Percentiles rank a stretch among this genome's conserved stretches.
Evolutionary conservation across 2,329 filamentous ascomycete genomes (phyloP).

Genomic region (Paracorniculantispora psalliotae): DNA sequence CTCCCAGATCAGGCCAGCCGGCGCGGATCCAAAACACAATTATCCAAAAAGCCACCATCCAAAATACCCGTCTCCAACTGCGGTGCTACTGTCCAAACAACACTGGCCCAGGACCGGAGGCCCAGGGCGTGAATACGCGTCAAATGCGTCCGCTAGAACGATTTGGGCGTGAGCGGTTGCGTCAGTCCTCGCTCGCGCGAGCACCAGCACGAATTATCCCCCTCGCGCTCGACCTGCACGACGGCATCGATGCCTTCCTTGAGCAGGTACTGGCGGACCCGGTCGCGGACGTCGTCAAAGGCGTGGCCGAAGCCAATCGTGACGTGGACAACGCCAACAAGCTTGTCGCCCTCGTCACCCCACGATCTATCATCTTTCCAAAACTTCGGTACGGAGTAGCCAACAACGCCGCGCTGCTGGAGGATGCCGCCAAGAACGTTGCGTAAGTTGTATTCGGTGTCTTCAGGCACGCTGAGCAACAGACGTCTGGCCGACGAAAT

Average conservation of each 20-base stretch:
- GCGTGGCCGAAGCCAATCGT: conserved; percentile 68
- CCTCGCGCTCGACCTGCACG: conserved; percentile 83
- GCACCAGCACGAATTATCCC: conserved; percentile 63
- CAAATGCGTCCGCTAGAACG: conserved; percentile 24
- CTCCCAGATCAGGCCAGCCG: background rate
- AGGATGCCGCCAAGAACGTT: conserved; percentile 80
- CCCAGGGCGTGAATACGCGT: background rate
- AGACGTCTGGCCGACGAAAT: conserved; percentile 77
- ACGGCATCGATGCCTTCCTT: conserved; percentile 73
- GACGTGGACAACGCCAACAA: conserved; percentile 83
- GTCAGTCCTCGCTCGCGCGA: conserved; percentile 26
- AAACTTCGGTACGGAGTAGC: conserved; percentile 83
- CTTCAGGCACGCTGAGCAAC: conserved; percentile 77
- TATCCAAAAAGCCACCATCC: background rate
- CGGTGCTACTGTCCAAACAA: conserved; percentile 12
- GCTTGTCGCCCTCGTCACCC: conserved; percentile 41
- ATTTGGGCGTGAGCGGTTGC: conserved; percentile 30
- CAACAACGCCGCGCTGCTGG: conserved; percentile 75
- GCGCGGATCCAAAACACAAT: background rate
- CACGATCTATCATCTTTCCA: conserved; percentile 73
- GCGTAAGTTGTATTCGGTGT: conserved; percentile 81
- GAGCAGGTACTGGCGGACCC: conserved; percentile 67
- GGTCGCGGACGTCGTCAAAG: conserved; percentile 75
- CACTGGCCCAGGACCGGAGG: background rate
- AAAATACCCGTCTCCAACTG: conserved; percentile 10